A percentile compares a stretch with the other conserved stretches of the same genome.
These are phyloP conservation scores for Fusarium begoniae DNA, from an alignment of 2,329 filamentous ascomycete species.

Conservation along the genomic window DNA sequence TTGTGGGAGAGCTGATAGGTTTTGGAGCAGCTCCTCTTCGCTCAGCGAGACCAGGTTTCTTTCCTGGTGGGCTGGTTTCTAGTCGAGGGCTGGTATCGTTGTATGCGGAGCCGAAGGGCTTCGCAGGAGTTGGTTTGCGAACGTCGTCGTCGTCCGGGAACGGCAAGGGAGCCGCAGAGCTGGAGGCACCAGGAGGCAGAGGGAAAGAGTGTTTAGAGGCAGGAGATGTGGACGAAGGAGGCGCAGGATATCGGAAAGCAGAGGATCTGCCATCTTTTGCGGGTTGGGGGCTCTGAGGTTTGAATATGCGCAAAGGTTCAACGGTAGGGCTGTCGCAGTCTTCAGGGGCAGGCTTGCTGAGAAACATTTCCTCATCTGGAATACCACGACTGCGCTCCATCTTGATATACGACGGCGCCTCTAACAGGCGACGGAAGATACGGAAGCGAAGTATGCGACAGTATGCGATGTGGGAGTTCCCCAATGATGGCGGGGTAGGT, in stretches of 20 bases:
- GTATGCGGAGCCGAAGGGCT: constrained; percentile 56
- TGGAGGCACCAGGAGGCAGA: constrained; percentile 74
- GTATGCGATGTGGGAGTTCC: constrained; percentile 14
- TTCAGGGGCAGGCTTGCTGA: constrained; percentile 64
- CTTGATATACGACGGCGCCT: constrained; percentile 39
- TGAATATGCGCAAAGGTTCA: constrained; percentile 85
- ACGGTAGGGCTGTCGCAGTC: constrained; percentile 79
- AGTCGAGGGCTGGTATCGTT: constrained; percentile 65
- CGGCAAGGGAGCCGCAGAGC: constrained; percentile 71
- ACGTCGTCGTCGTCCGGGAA: constrained; percentile 78
- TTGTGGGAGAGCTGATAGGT: constrained; percentile 83
- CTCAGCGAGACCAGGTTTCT: constrained; percentile 77
- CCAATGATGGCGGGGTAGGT: constrained; percentile 26
- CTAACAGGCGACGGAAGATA: constrained; percentile 1
- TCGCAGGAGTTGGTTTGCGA: constrained; percentile 56
- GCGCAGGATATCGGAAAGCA: constrained; percentile 61
- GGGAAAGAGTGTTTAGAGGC: constrained; percentile 67
- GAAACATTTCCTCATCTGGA: constrained; percentile 85
- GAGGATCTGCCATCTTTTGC: constrained; percentile 51
- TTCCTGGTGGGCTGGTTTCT: constrained; percentile 63
- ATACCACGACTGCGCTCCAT: constrained; percentile 69
- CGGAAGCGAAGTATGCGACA: constrained; percentile 9
- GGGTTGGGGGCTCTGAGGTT: constrained; percentile 74
- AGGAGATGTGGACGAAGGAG: constrained; percentile 53
- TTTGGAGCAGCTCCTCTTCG: constrained; percentile 83